Percentiles rank a stretch among this genome's conserved stretches.
These are phyloP conservation scores for Lentinula lateritia DNA, from an alignment of 768 basidiomycete genomes.

Conservation along the genomic window DNA sequence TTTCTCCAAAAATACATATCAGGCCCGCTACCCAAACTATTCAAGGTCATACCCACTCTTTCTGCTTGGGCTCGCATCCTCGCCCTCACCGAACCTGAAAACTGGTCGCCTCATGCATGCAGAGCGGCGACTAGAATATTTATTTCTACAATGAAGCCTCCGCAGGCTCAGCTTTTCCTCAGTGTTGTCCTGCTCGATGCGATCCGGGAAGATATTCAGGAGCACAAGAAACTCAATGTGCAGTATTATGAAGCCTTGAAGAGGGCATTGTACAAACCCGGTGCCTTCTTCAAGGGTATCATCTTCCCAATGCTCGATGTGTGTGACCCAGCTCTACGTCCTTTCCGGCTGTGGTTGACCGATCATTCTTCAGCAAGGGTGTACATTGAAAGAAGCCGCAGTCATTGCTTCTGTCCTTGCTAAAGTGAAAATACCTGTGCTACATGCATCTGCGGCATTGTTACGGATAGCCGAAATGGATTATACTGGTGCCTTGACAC, in stretches of 20 bases:
- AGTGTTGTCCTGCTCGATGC: conserved; percentile 89
- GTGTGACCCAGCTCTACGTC: conserved; percentile 18
- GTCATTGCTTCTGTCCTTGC: conserved; percentile 89
- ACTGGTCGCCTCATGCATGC: conserved; percentile 95
- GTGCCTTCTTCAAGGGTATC: conserved; percentile 97
- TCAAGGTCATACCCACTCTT: conserved; percentile 96
- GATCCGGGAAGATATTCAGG: conserved; percentile 81
- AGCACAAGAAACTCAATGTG: conserved; percentile 84
- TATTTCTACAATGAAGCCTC: conserved; percentile 94
- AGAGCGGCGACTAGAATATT: conserved; percentile 93
- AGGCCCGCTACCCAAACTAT: conserved; percentile 90
- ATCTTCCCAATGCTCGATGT: conserved; percentile 94
- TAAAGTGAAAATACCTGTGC: conserved; percentile 89
- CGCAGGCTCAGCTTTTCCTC: conserved; percentile 88
- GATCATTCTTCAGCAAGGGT: conserved; percentile 45
- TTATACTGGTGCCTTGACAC: conserved; percentile 64
- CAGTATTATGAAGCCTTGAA: conserved; percentile 94
- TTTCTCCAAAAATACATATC: conserved; percentile 88
- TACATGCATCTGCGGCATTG: conserved; percentile 94
- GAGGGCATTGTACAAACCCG: conserved; percentile 90
- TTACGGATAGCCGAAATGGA: conserved; percentile 95
- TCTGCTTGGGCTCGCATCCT: conserved; percentile 95
- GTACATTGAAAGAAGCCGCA: conserved; percentile 90
- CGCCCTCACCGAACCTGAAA: conserved; percentile 85
- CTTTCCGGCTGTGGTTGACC: not conserved